Percentiles rank a stretch among this genome's conserved stretches.
Evolutionary conservation across 768 basidiomycete species (phyloP).

Genomic region (Mycena floridula): DNA sequence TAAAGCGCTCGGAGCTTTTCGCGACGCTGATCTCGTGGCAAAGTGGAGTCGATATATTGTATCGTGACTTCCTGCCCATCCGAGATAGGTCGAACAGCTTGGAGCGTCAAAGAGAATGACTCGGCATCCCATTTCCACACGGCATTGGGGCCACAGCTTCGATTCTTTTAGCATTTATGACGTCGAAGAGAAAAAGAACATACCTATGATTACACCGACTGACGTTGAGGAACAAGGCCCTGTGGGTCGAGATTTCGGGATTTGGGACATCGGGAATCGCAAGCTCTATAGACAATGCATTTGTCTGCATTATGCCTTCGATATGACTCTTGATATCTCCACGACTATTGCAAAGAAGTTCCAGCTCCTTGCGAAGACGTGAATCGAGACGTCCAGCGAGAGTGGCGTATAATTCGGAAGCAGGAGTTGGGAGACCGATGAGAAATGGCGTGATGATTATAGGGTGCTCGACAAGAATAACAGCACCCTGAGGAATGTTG

Average conservation of each 20-base stretch:
- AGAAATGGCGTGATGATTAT: background rate
- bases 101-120: slow-evolving; percentile 25
- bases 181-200: slow-evolving; percentile 2
- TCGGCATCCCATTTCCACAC: slow-evolving; percentile 28
- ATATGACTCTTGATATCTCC: too few relatives aligned
- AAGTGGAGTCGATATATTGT: slow-evolving; percentile 22
- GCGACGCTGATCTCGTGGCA: slow-evolving; percentile 16
- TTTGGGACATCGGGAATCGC: slow-evolving; percentile 16
- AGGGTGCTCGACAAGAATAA: background rate
- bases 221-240: slow-evolving; percentile 28
- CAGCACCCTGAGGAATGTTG: background rate
- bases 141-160: slow-evolving; percentile 35
- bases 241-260: slow-evolving; percentile 25
- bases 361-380: too few relatives aligned
- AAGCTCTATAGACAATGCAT: slow-evolving; percentile 25
- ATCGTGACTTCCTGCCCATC: slow-evolving; percentile 33
- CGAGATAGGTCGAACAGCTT: slow-evolving; percentile 26
- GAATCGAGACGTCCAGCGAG: too few relatives aligned
- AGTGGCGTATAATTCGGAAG: too few relatives aligned
- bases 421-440: too few relatives aligned
- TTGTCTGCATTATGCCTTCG: slow-evolving; percentile 24
- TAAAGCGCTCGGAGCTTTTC: slow-evolving; percentile 17
- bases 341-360: too few relatives aligned
- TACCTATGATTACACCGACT: slow-evolving; percentile 38
- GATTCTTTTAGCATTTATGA: too few relatives aligned